These are phyloP conservation scores for Solanum megistacrolobum DNA, from an alignment of 257 asterid species.

Conservation along the genomic window DNA sequence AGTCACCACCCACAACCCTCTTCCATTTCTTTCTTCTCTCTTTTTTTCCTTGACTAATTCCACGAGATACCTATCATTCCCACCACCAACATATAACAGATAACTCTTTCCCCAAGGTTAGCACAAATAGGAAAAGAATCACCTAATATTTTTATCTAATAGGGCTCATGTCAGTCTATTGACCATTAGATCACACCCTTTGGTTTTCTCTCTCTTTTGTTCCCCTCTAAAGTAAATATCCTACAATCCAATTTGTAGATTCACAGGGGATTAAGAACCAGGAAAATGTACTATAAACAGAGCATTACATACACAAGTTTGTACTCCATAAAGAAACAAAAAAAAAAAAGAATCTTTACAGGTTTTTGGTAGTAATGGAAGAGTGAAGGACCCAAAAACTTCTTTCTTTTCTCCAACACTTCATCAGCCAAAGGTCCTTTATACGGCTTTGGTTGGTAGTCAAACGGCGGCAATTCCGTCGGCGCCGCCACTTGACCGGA, in stretches of 20 bases:
- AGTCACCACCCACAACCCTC: not conserved
- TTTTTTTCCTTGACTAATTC: not conserved
- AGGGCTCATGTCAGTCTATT: not conserved
- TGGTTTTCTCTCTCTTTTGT: not conserved
- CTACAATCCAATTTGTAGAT: not conserved
- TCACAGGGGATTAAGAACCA: not conserved
- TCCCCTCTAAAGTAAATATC: not conserved
- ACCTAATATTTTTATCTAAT: not conserved
- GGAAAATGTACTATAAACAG: not conserved
- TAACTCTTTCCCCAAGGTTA: too few relatives aligned
- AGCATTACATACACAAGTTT: not conserved
- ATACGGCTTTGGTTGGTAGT: constrained; percentile 65
- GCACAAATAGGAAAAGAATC: too few relatives aligned
- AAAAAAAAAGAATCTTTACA: constrained; percentile 23
- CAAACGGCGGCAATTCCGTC: constrained; percentile 67
- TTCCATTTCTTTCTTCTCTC: not conserved
- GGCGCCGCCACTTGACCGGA: constrained; percentile 14
- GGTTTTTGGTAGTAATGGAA: constrained; percentile 83
- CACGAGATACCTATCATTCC: not conserved
- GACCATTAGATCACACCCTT: not conserved
- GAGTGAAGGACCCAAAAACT: constrained; percentile 77
- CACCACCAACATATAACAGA: not conserved
- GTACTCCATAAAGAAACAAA: too few relatives aligned
- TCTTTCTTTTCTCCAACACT: constrained; percentile 62
- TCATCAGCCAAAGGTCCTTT: constrained; percentile 73